Base-by-base conservation (phyloP, 164 flowering plant genomes). In the Euptelea pleiosperma region DNA sequence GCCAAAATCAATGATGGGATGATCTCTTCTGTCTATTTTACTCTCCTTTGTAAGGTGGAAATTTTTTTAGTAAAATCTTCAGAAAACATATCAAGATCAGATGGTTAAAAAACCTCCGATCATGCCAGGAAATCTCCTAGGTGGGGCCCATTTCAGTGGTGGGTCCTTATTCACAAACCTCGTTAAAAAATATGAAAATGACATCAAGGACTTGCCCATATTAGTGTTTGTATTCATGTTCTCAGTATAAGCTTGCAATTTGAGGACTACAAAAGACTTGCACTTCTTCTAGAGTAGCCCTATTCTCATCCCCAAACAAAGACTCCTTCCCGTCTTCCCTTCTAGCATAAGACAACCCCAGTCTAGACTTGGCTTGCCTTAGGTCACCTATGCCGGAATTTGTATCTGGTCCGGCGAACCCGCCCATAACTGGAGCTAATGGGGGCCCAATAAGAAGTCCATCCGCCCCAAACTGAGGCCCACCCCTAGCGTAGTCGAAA, bases 401-500 rank as follows among this genome's bases (percentile, higher is more conserved):
- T 0, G 97, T 75, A 66, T 87, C 97, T 2, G 97, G 96, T 39
- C 97, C 98, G 0, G 97, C 79, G 40, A 93, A 93, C 28, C 83
- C 89, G 0, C 96, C 96, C 97, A 87, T 89, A 0, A 92, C 97
- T 0, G 96, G 91, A 2, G 91, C 85, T 16, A 87, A 61, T 8
- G 98, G 96, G 0, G 98, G 91, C 16, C 98, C 98, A 8, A 89
- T 89, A 42, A 92, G 86, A 12, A 89, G 79, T 51, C 98, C 98
- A 60, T 93, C 97, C 0, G 98, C 86, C 43, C 96, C 96, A 60
- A 87, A 93, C 37, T 86, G 96, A 0, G 97, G 97, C 25, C 97
- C 98, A 7, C 94, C 94, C 22, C 98, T 70, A 18, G 96, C 94
- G 67, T 93, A 86, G 58, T 89, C 98, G 57, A 93, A 93, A 4